Evolutionary conservation across 2,329 filamentous ascomycete genomes (phyloP).

Genomic region (Trichophyton benhamiae): DNA sequence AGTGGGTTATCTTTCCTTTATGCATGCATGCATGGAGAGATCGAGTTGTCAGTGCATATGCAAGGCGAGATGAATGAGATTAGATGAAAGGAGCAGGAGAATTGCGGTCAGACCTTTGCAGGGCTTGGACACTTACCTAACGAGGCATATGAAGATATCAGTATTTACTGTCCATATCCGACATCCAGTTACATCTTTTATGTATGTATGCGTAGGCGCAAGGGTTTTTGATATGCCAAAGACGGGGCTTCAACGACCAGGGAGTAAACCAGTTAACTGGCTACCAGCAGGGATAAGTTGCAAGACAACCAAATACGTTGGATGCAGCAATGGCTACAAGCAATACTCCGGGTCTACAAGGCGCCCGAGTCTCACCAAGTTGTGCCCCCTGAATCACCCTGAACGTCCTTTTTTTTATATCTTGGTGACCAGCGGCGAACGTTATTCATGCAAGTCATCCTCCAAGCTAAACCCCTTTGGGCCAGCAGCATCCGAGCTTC

Average conservation of each 20-base stretch:
- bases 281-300: not conserved
- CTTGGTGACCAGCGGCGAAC: too few species aligned
- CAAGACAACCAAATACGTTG: not conserved
- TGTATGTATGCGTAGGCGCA: not conserved
- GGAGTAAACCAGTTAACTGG: not conserved
- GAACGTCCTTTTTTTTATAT: too few species aligned
- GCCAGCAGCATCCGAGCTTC: not conserved
- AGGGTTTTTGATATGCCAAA: too few species aligned
- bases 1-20: not conserved
- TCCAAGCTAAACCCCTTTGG: not conserved
- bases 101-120: not conserved
- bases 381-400: not conserved
- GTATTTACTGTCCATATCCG: not conserved
- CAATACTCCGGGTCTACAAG: conserved; percentile 1
- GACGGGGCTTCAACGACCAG: too few species aligned
- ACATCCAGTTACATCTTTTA: not conserved
- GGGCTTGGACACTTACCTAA: not conserved
- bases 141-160: not conserved
- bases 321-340: not conserved
- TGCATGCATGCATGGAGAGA: not conserved
- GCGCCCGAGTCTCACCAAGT: not conserved
- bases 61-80: not conserved
- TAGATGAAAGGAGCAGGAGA: not conserved
- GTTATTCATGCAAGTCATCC: not conserved
- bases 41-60: not conserved